Percentiles rank a stretch among this genome's conserved stretches.
Conservation (phyloP, 129 eudicot genomes). For the Pseudognaphalium luteoalbum region DNA sequence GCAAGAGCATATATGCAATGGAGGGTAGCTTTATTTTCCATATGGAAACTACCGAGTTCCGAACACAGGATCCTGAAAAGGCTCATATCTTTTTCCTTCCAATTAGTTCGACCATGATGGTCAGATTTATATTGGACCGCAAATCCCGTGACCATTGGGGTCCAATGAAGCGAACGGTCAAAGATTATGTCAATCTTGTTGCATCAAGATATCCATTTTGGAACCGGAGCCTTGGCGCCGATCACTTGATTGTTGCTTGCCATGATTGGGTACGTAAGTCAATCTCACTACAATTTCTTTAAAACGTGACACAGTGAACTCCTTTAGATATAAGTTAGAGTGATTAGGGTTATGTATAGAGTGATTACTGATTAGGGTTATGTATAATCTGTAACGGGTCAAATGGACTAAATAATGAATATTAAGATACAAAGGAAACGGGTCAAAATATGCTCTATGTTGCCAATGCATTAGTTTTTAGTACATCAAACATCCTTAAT, state of each 20-base stretch:
- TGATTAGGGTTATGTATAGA: neutral
- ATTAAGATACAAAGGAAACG: neutral
- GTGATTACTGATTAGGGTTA: neutral
- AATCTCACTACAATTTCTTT: neutral
- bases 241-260: constrained; percentile 63
- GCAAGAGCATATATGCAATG: constrained; percentile 44
- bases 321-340: neutral
- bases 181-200: constrained; percentile 41
- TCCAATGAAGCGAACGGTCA: constrained; percentile 38
- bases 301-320: neutral
- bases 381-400: neutral
- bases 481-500: neutral
- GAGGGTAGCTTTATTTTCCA: constrained; percentile 52
- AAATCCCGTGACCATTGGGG: constrained; percentile 40
- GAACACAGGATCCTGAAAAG: constrained; percentile 45
- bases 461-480: neutral
- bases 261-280: constrained; percentile 55
- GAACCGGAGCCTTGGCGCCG: constrained; percentile 54
- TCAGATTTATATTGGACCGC: constrained; percentile 34
- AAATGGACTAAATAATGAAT: neutral
- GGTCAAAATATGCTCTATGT: neutral
- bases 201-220: constrained; percentile 46
- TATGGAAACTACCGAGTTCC: constrained; percentile 40
- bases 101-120: constrained; percentile 41
- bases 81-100: constrained; percentile 58